A percentile compares a stretch with the other conserved stretches of the same genome.
Evolutionary conservation across 2,329 filamentous ascomycete genomes (phyloP).

Genomic region (Alternaria viburni): DNA sequence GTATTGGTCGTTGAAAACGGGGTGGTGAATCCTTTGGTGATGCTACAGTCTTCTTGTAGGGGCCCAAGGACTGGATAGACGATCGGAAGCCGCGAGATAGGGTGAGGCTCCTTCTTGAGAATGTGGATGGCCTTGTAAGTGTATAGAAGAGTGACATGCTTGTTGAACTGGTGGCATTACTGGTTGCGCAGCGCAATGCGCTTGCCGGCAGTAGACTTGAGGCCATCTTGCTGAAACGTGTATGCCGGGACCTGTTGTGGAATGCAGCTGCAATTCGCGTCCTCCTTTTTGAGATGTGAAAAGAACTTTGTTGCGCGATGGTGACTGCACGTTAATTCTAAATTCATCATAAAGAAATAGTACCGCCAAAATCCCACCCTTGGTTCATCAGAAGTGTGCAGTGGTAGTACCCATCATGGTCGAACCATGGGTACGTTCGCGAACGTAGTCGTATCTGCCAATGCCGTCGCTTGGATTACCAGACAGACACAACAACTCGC

Average conservation of each 20-base stretch:
- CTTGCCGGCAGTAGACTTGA: background rate
- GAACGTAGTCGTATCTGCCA: background rate
- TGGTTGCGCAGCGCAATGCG: background rate
- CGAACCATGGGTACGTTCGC: background rate
- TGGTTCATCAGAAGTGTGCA: background rate
- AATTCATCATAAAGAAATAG: background rate
- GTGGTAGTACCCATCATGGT: background rate
- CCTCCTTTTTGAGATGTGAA: background rate
- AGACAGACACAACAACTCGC: background rate
- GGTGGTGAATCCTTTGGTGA: background rate
- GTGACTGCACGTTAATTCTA: background rate
- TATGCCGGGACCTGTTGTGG: background rate
- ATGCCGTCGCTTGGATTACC: background rate
- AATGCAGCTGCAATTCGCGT: background rate
- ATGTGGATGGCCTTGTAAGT: background rate
- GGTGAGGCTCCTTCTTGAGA: background rate
- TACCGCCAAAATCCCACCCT: background rate
- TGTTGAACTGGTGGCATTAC: background rate
- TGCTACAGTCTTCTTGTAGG: background rate
- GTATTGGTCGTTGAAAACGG: background rate
- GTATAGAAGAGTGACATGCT: background rate
- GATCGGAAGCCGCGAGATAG: background rate
- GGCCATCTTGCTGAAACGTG: background rate
- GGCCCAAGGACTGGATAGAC: background rate
- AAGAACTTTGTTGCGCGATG: background rate